These are phyloP conservation scores for Lentinula sp. DNA, from an alignment of 768 basidiomycete genomes.

Conservation along the genomic window DNA sequence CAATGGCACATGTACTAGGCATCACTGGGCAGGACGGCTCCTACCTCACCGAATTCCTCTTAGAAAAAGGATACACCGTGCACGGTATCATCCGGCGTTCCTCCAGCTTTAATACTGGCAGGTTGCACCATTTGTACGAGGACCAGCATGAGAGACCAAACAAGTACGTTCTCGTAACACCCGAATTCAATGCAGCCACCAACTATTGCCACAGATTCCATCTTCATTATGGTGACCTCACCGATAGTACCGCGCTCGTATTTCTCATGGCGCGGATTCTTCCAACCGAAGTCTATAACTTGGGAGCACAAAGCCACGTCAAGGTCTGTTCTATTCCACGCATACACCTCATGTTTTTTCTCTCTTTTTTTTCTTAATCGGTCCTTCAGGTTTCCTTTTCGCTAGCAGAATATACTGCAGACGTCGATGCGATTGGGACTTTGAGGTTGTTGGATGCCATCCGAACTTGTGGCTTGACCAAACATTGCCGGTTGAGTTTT, in stretches of 20 bases:
- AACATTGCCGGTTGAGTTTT: conserved; percentile 54
- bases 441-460: conserved; percentile 94
- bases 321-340: conserved; percentile 32
- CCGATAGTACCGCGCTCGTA: conserved; percentile 95
- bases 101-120: conserved; percentile 96
- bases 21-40: conserved; percentile 97
- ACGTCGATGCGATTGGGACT: conserved; percentile 93
- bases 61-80: conserved; percentile 86
- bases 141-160: conserved; percentile 80
- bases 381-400: conserved; percentile 80
- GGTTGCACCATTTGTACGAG: conserved; percentile 88
- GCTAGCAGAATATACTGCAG: conserved; percentile 98
- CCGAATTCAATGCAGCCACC: background rate
- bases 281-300: conserved; percentile 96
- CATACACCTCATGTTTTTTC: background rate
- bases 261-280: conserved; percentile 94
- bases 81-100: conserved; percentile 96
- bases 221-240: conserved; percentile 87
- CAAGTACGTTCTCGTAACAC: conserved; percentile 29
- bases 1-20: conserved; percentile 38
- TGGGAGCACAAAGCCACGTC: conserved; percentile 96
- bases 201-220: conserved; percentile 46
- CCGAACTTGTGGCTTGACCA: conserved; percentile 90
- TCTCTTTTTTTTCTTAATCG: background rate
- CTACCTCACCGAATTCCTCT: conserved; percentile 81